These are phyloP conservation scores for Candida chauliodis DNA, from an alignment of 805 yeast genomes.

Conservation along the genomic window DNA sequence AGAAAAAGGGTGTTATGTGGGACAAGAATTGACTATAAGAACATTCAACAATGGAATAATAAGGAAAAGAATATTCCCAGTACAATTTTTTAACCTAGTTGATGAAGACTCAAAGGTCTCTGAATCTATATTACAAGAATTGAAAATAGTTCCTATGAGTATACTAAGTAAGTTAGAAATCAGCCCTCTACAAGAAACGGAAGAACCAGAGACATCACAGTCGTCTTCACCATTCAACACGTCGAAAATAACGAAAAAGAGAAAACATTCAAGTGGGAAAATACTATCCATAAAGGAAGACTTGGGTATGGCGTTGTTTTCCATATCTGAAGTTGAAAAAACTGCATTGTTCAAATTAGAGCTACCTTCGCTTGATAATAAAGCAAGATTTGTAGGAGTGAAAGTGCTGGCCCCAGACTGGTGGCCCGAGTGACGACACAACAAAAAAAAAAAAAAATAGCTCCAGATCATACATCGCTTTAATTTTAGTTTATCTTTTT, in stretches of 20 bases:
- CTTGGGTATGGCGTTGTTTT: constrained; percentile 63
- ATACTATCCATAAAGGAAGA: constrained; percentile 55
- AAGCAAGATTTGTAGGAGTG: constrained; percentile 34
- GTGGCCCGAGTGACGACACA: constrained; percentile 48
- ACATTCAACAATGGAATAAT: constrained; percentile 79
- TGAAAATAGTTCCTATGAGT: constrained; percentile 13
- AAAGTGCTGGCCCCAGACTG: constrained; percentile 63
- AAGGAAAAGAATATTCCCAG: constrained; percentile 80
- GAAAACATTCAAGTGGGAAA: constrained; percentile 53
- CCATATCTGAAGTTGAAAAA: constrained; percentile 43
- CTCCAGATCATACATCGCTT: no score
- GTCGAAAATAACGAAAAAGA: constrained; percentile 24
- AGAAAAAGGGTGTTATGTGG: constrained; percentile 94
- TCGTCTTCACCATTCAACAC: constrained; percentile 40
- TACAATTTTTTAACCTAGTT: constrained; percentile 25
- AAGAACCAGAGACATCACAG: background rate
- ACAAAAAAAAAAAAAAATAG: background rate
- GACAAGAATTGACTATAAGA: constrained; percentile 92
- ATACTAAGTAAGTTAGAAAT: constrained; percentile 15
- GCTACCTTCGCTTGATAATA: constrained; percentile 19
- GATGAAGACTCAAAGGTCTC: constrained; percentile 8
- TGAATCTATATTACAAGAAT: constrained; percentile 2
- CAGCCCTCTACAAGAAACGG: constrained; percentile 18
- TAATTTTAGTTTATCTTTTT: no score
- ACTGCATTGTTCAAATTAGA: constrained; percentile 31